A percentile compares a stretch with the other conserved stretches of the same genome.
phyloP scores from a whole-genome alignment of 768 basidiomycete genomes.

The Xerocomellus chrysenteron region DNA sequence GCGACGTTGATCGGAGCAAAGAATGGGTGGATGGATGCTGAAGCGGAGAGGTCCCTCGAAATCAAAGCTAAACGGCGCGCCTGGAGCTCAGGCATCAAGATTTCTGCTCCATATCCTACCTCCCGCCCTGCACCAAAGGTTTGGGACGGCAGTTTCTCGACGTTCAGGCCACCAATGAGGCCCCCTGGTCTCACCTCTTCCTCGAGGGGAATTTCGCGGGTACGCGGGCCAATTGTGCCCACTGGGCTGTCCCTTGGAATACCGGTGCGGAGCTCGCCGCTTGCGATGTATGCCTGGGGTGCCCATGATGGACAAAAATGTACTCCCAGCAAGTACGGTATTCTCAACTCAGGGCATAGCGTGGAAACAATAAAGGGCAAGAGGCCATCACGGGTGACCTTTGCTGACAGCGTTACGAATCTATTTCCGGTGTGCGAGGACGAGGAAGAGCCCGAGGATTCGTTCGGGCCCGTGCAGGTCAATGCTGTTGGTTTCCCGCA shows the following conservation, averaged over 20 bases:
- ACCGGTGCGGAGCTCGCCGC: slow-evolving; percentile 51
- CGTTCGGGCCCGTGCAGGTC: slow-evolving; percentile 18
- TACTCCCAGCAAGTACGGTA: slow-evolving; percentile 16
- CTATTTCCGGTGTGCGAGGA: slow-evolving; percentile 34
- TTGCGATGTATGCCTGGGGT: slow-evolving; percentile 41
- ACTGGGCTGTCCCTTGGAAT: slow-evolving; percentile 47
- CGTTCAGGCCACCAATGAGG: neutral
- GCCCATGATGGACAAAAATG: slow-evolving; percentile 36
- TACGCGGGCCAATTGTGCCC: slow-evolving; percentile 26
- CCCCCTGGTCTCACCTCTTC: slow-evolving; percentile 24
- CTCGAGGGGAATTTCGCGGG: neutral
- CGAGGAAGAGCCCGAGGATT: slow-evolving; percentile 36
- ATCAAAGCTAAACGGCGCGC: slow-evolving; percentile 61
- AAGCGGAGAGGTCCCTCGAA: slow-evolving; percentile 44
- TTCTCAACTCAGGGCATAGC: slow-evolving; percentile 12
- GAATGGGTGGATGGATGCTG: slow-evolving; percentile 29
- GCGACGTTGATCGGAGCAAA: slow-evolving; percentile 18
- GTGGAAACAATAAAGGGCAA: slow-evolving; percentile 15
- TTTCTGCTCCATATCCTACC: slow-evolving; percentile 30
- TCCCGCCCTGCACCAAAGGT: slow-evolving; percentile 2
- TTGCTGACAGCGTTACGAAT: slow-evolving; percentile 18
- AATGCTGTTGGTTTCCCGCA: slow-evolving; percentile 26
- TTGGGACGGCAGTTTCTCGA: slow-evolving; percentile 17
- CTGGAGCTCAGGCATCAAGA: slow-evolving; percentile 57
- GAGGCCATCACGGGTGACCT: slow-evolving; percentile 16